These are phyloP conservation scores for Schoenoplectus triqueter DNA, from an alignment of 202 grass and related monocot genomes.

Conservation along the genomic window DNA sequence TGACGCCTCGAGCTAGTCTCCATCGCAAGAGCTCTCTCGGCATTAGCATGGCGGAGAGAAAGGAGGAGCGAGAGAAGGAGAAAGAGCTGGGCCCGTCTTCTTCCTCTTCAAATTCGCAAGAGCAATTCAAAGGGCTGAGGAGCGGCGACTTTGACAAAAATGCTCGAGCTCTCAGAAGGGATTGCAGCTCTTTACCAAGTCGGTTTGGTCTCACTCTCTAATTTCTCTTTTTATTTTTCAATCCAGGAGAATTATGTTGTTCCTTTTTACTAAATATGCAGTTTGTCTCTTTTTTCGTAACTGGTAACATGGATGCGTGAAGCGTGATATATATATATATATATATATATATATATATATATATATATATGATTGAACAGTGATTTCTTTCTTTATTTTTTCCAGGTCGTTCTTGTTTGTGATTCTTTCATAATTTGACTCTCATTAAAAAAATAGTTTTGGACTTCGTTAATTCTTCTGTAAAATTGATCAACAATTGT, in stretches of 20 bases:
- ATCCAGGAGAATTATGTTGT: constrained; percentile 12
- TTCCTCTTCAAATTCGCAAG: constrained; percentile 37
- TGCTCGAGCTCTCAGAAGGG: constrained; percentile 28
- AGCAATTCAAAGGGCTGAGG: constrained; percentile 30
- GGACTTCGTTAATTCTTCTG: not conserved
- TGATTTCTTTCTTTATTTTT: constrained; percentile 18
- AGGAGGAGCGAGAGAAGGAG: constrained; percentile 7
- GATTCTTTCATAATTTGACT: constrained; percentile 23
- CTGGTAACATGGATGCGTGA: not conserved
- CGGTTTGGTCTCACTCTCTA: not conserved
- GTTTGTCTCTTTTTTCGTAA: not conserved
- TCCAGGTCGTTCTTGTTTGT: not conserved
- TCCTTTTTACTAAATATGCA: constrained; percentile 16
- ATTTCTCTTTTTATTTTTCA: not conserved
- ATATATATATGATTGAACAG: not conserved
- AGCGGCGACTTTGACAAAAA: constrained; percentile 30
- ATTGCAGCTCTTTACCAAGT: constrained; percentile 46
- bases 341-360: too few species aligned
- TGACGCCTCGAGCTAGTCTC: not conserved
- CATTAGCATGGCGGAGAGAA: constrained; percentile 28
- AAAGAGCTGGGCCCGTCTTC: not conserved
- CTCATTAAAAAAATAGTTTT: not conserved
- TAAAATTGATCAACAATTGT: constrained; percentile 7
- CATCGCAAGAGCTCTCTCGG: constrained; percentile 23
- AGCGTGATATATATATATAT: not conserved